These are phyloP conservation scores for Podospora pseudocomata DNA, from an alignment of 495 filamentous ascomycete species.

Conservation along the genomic window DNA sequence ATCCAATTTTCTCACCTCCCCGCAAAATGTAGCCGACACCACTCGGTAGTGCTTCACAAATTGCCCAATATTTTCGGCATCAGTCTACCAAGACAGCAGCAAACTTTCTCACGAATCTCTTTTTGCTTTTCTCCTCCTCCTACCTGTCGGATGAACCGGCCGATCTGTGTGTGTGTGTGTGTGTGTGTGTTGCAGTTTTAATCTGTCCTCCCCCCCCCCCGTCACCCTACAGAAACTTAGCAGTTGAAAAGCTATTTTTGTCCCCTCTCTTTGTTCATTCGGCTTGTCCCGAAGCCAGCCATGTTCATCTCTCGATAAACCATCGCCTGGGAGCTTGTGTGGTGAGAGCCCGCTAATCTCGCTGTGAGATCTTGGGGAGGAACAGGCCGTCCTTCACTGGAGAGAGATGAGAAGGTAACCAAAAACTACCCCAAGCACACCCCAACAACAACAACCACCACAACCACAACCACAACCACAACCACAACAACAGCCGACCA, in stretches of 20 bases:
- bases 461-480: not conserved
- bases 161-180: not conserved
- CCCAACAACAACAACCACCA: too few relatives aligned
- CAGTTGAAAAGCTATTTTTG: not conserved
- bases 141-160: not conserved
- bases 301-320: not conserved
- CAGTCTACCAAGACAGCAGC: not conserved
- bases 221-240: not conserved
- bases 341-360: not conserved
- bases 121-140: not conserved
- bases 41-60: not conserved
- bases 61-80: not conserved
- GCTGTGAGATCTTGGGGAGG: too few relatives aligned
- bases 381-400: too few relatives aligned
- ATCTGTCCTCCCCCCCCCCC: not conserved
- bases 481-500: not conserved
- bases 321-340: not conserved
- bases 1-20: not conserved
- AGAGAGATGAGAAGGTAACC: too few relatives aligned
- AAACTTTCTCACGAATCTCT: not conserved
- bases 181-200: not conserved
- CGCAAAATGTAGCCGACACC: not conserved
- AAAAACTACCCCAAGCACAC: not conserved
- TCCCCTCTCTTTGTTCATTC: not conserved
- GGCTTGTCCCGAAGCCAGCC: not conserved